Conservation (phyloP, 2,329 filamentous ascomycete genomes). For the Stagonosporopsis rhizophila region DNA sequence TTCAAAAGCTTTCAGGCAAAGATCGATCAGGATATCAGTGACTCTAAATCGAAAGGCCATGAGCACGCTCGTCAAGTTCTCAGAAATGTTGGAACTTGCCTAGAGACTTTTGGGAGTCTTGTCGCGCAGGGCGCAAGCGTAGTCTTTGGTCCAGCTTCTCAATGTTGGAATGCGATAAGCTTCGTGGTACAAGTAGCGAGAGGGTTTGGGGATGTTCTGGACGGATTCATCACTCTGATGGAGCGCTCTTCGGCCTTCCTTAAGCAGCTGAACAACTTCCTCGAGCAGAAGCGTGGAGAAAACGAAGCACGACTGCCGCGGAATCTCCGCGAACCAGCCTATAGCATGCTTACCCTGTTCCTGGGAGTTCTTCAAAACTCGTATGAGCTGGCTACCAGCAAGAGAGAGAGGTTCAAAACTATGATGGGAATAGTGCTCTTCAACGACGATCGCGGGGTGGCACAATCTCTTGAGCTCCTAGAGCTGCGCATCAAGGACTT, state of each 20-base stretch:
- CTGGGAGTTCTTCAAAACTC: conserved; percentile 11
- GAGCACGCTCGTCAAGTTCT: conserved; percentile 2
- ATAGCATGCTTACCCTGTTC: neutral
- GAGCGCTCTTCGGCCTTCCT: conserved; percentile 24
- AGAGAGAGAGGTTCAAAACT: conserved; percentile 2
- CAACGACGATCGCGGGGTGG: conserved; percentile 15
- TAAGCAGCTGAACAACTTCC: conserved; percentile 10
- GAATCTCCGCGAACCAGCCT: conserved; percentile 1
- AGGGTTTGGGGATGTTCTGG: conserved; percentile 12
- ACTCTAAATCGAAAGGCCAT: conserved; percentile 8
- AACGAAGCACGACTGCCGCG: neutral
- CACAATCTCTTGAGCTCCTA: conserved; percentile 12
- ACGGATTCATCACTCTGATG: conserved; percentile 26
- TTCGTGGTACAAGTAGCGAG: conserved; percentile 19
- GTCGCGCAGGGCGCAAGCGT: conserved; percentile 13
- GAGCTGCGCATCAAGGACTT: conserved; percentile 9
- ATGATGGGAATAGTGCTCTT: conserved; percentile 19
- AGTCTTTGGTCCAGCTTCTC: conserved; percentile 18
- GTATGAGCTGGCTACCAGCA: conserved; percentile 23
- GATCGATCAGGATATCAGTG: neutral
- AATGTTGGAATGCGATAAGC: conserved; percentile 29
- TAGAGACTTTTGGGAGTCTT: conserved; percentile 16
- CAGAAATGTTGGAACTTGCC: conserved; percentile 10
- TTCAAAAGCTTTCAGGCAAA: conserved; percentile 12
- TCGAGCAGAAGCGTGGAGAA: neutral